Base-by-base conservation (phyloP, 1,139 yeast genomes). In the Zhuliangozyma blackwelliae region DNA sequence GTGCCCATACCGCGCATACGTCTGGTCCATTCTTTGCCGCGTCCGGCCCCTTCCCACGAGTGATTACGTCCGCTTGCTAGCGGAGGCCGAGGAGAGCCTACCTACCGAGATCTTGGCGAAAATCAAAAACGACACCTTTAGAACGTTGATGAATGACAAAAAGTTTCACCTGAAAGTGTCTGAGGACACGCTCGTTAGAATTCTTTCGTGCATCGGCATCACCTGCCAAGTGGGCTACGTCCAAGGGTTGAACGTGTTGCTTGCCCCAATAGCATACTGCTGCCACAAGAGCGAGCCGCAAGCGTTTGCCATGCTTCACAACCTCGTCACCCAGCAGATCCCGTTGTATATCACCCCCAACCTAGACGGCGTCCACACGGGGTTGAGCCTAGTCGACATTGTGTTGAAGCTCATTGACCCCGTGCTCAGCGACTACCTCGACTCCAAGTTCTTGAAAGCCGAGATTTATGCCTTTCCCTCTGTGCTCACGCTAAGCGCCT, bases 391-490 rank as follows among this genome's bases (percentile, higher is more conserved):
- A 29, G 82, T 89, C 16, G 96, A 89, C 49, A 56, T 76, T 1
- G 84, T 89, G 25, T 61, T 89, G 34, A 75, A 76, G 43, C 71
- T 80, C 19, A 79, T 89, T 22, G 97, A 89, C 53, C 85, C 89
- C 0, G 78, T 79, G 12, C 67, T 90, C 27, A 80, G 75, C 53
- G 72, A 72, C 29, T 76, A 68, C 48, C 66, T 85, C 33, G 77
- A 73, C 41, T 72, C 82, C 36, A 83, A 82, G 50, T 76, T 82
- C 51, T 57, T 81, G 40, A 79, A 83, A 33, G 90, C 96, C 0
- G 89, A 89, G 52, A 79, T 89, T 27, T 89, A 88, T 57, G 96
- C 96, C 0, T 82, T 89, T 50, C 95, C 97, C 0, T 81, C 95
- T 1, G 87, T 89, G 0, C 64, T 90, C 44, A 89, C 97, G 0